These are phyloP conservation scores for Aspergillus flavus DNA, from an alignment of 2,329 filamentous ascomycete species.

Conservation along the genomic window DNA sequence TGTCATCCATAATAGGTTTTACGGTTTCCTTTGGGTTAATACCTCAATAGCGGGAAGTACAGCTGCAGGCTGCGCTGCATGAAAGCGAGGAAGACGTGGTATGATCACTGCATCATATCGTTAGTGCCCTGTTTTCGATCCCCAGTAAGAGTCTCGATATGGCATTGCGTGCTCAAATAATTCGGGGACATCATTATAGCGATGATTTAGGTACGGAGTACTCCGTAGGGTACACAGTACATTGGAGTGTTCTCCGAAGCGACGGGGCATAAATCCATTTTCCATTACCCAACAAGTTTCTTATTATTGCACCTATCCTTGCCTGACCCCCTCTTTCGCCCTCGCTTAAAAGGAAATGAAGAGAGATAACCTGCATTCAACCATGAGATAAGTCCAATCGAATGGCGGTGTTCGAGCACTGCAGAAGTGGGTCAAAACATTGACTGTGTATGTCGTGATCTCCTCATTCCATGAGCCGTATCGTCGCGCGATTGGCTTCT, in stretches of 20 bases:
- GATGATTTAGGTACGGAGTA: too few relatives aligned
- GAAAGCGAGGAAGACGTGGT: neutral
- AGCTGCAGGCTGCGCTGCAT: neutral
- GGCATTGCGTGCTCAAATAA: neutral
- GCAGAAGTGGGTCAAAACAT: neutral
- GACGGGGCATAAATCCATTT: neutral
- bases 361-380: neutral
- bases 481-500: neutral
- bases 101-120: neutral
- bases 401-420: neutral
- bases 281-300: neutral
- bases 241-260: neutral
- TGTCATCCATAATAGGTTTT: neutral
- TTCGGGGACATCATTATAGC: neutral
- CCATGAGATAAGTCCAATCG: neutral
- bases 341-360: neutral
- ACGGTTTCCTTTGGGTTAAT: neutral
- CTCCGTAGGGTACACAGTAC: neutral
- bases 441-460: neutral
- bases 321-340: neutral
- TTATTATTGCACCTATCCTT: neutral
- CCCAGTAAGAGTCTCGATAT: neutral
- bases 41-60: neutral
- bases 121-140: neutral
- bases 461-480: neutral